Evolutionary conservation across 129 eudicot genomes (phyloP).

Genomic region (Saussurea involucrata): DNA sequence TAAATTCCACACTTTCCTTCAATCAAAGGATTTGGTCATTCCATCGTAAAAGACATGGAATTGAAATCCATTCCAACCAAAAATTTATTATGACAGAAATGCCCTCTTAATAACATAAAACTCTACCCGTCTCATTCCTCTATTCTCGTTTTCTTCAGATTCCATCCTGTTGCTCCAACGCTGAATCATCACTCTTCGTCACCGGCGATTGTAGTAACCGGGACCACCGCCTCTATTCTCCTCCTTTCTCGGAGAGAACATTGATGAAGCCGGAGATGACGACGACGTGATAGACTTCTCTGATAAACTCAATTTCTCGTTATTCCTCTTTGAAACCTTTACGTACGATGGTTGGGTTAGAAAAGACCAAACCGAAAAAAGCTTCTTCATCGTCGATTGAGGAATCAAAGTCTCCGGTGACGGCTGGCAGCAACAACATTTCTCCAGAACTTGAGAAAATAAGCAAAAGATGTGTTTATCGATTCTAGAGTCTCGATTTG

Average conservation of each 20-base stretch:
- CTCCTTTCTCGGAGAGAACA: constrained; percentile 48
- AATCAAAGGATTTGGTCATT: no score
- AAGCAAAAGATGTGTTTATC: no score
- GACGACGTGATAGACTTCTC: constrained; percentile 45
- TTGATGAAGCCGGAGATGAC: constrained; percentile 53
- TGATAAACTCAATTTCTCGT: constrained; percentile 33
- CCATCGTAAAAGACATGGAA: no score
- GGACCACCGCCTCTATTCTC: constrained; percentile 45
- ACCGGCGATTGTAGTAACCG: constrained; percentile 25
- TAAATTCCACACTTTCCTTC: no score
- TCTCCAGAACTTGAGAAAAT: constrained; percentile 80
- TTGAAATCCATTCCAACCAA: no score
- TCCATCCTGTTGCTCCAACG: constrained; percentile 51
- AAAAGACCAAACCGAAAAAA: constrained; percentile 66
- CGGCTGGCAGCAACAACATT: constrained; percentile 16
- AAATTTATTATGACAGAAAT: no score
- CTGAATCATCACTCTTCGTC: constrained; percentile 54
- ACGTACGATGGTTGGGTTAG: constrained; percentile 35
- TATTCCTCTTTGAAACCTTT: constrained; percentile 35
- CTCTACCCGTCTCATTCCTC: no score
- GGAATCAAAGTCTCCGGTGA: constrained; percentile 16
- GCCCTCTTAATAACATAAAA: no score
- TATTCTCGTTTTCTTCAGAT: no score
- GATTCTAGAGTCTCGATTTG: no score
- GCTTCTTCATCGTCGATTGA: constrained; percentile 59